Conservation (phyloP, 441 rosid genomes). For the Pelargonium citronellum region DNA sequence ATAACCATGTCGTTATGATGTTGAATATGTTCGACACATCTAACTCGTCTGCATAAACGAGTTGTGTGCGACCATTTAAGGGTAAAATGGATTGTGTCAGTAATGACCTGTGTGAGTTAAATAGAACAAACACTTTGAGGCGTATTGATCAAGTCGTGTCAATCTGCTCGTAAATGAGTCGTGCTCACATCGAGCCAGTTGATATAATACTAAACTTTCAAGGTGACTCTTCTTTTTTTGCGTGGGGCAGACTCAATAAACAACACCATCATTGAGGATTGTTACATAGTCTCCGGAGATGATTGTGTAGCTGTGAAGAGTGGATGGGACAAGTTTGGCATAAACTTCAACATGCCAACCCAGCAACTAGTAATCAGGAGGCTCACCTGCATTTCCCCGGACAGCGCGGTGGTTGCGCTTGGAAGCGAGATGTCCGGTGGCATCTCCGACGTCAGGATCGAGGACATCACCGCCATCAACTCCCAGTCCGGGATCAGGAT, state of each 20-base stretch:
- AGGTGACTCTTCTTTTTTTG: too few species aligned
- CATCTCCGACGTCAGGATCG: conserved; percentile 4
- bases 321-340: conserved; percentile 6
- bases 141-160: too few species aligned
- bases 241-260: background rate
- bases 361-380: background rate
- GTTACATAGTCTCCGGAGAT: conserved; percentile 3
- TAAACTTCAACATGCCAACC: conserved; percentile 4
- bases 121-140: too few species aligned
- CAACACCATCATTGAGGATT: background rate
- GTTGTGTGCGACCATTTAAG: too few species aligned
- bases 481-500: background rate
- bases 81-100: too few species aligned
- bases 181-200: too few species aligned
- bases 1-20: too few species aligned
- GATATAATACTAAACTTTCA: too few species aligned
- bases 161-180: too few species aligned
- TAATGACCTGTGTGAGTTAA: too few species aligned
- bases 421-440: conserved; percentile 6
- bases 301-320: conserved; percentile 1
- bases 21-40: too few species aligned
- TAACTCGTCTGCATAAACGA: too few species aligned
- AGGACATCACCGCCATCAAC: background rate
- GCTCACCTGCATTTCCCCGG: conserved; percentile 4
- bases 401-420: background rate